Base-by-base conservation (phyloP, 306 rosid species). In the Cicer yamashitae region DNA sequence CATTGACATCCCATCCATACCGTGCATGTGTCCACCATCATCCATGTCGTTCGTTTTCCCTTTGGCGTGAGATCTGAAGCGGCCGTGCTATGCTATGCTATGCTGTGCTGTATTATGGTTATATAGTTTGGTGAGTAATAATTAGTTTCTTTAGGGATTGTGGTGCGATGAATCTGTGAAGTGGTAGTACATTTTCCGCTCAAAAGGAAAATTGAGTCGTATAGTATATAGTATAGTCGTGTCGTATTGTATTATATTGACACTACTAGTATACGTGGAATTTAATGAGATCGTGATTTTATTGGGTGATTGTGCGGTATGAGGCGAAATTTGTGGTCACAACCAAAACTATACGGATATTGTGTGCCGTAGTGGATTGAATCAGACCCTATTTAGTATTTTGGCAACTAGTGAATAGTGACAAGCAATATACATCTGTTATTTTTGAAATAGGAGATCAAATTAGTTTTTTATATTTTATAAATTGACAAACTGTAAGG, bases 1-100 rank as follows among this genome's bases (percentile, higher is more conserved):
- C 79, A 11, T 77, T 0, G n/a, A 8, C 66, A 63, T 75, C 15
- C 52, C 72, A 5, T 73, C 57, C 87, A 76, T 80, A 72, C 50
- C 76, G 38, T 48, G 72, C 79, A 71, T 85, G 66, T 59, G 80
- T 41, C 41, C 67, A 11, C 46, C 62, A 6, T 40, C 62, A 6
- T 50, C 77, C 76, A 70, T 78, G 37, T 40, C 7, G 61, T 22
- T 25, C 38, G 10, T 56, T 11, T 25, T 57, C 38, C 6, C 14
- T 57, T 22, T 57, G 10, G 7, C 3, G 11, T 38, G 52, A 65
- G 41, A 6, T 67, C 22, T 67, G 72, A 67, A 12, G 2, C 20
- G 41, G 41, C 11, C n/a, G 6, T 40, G 45, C 52, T 65, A 15
- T 43, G 52, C 52, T 65, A 15, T 18, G 52, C 13, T 8, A 14